phyloP scores from a whole-genome alignment of 2,329 filamentous ascomycete species.

The Fusarium robinianum region DNA sequence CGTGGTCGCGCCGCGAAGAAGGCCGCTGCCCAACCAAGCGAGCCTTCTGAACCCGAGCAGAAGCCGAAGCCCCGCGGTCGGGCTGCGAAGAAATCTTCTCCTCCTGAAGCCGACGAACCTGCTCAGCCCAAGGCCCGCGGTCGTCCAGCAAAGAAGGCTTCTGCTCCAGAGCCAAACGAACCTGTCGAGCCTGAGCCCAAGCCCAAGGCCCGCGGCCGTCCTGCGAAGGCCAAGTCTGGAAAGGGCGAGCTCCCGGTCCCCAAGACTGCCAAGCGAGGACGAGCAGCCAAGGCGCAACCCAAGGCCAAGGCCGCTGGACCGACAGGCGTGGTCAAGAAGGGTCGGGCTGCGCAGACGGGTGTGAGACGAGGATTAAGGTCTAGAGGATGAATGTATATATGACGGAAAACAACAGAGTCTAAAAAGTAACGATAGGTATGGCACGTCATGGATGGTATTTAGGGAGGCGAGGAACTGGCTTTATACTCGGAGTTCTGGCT shows the following conservation, averaged over 20 bases:
- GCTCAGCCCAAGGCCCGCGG: not conserved
- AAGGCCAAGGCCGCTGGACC: slow-evolving; percentile 20
- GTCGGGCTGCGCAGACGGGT: slow-evolving; percentile 20
- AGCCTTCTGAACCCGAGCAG: slow-evolving; percentile 1
- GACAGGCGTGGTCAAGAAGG: slow-evolving; percentile 28
- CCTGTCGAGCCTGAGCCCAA: slow-evolving; percentile 8
- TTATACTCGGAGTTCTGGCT: too few species aligned
- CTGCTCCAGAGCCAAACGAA: not conserved
- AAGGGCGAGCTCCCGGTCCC: slow-evolving; percentile 31
- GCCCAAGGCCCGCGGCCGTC: slow-evolving; percentile 24
- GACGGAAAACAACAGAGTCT: too few species aligned
- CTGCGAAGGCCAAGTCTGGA: slow-evolving; percentile 29
- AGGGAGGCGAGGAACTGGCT: not conserved
- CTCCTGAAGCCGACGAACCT: not conserved
- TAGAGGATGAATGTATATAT: slow-evolving; percentile 11
- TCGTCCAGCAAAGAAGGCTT: slow-evolving; percentile 3
- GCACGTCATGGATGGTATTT: not conserved
- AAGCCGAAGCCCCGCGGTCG: slow-evolving; percentile 4
- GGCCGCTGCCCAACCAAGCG: too few species aligned
- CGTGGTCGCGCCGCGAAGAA: slow-evolving; percentile 22
- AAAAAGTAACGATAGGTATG: too few species aligned
- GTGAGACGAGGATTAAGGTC: slow-evolving; percentile 28
- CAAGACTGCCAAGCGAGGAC: slow-evolving; percentile 23
- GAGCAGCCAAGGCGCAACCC: slow-evolving; percentile 9
- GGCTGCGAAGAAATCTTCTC: too few species aligned